Evolutionary conservation across 805 yeast species (phyloP), one percentile per base, ranked within the genome.

Genomic region (Candida lessepsii): DNA sequence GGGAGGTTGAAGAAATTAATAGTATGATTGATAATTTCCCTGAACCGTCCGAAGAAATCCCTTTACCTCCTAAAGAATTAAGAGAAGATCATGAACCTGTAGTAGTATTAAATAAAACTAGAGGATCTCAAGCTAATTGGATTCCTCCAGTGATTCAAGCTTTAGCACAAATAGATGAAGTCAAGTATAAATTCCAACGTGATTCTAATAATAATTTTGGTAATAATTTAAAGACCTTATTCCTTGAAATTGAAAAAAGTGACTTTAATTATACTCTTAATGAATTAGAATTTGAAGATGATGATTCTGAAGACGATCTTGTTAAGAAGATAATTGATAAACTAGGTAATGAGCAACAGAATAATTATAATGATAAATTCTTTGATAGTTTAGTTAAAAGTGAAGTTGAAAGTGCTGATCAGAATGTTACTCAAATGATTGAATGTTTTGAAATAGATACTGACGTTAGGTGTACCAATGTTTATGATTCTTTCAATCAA

Each of bases 401-500:
- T 1, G 36, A 33, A 15, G 70, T 65, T 13, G 60, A 57, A 33
- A 57, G 63, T 30, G 21, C 19, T 13, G 27, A 28, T 7, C 21
- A 53, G 2, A 50, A 53, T 13, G 15, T 18, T 4, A 21, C 9
- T 9, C 49, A 43, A 15, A 40, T 52, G 8, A 37, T 67, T 15
- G 47, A 51, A 7, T 54, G 60, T 4, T 49, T 69, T 25, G 64
- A 65, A 18, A 53, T 69, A 13, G 72, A 69, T 21, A 23, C 42
- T 9, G 71, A 66, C 9, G 35, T 48, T 6, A 47, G 67, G 24
- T 39, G 47, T 11, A 13, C 47, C 2, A 53, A 53, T 16, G 48
- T 69, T n/a, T 59, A 61, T 35, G 60, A 56, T 25, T 45, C 68
- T 1, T 54, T 69, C 38, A 58, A 63, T 43, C 59, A 56, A 33